Evolutionary conservation across 2,329 filamentous ascomycete genomes (phyloP).

Genomic region (Annulohypoxylon truncatum): DNA sequence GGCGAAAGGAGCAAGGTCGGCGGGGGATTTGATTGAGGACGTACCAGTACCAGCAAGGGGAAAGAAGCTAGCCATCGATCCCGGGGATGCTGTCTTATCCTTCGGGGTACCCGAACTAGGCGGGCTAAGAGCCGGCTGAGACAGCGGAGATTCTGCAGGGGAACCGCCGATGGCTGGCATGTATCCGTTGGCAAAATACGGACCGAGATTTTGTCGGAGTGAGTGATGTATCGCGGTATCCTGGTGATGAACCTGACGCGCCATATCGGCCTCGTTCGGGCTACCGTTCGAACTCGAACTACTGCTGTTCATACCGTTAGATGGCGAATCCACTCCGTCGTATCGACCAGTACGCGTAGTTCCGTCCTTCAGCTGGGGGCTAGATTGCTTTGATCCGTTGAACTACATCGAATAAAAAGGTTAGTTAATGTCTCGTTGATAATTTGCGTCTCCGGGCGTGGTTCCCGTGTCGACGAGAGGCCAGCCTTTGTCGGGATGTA

Average conservation of each 20-base stretch:
- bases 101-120: constrained; percentile 51
- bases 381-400: constrained; percentile 68
- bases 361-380: constrained; percentile 62
- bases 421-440: constrained; percentile 41
- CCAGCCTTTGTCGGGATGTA: constrained; percentile 58
- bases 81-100: constrained; percentile 57
- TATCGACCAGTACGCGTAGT: constrained; percentile 57
- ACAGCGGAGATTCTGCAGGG: constrained; percentile 50
- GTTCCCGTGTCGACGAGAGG: constrained; percentile 35
- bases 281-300: constrained; percentile 54
- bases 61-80: constrained; percentile 59
- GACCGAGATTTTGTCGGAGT: constrained; percentile 53
- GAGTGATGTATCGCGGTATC: constrained; percentile 57
- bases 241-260: constrained; percentile 46
- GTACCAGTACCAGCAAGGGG: constrained; percentile 61
- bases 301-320: constrained; percentile 51
- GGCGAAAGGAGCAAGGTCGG: constrained; percentile 43
- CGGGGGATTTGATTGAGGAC: constrained; percentile 36
- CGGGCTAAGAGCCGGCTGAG: constrained; percentile 50
- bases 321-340: constrained; percentile 55
- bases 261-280: constrained; percentile 52
- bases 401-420: constrained; percentile 59
- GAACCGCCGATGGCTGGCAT: constrained; percentile 50
- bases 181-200: constrained; percentile 52
- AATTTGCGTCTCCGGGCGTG: constrained; percentile 22